Evolutionary conservation across 2,329 filamentous ascomycete genomes (phyloP), one percentile per base, ranked within the genome.

Genomic region (Knoxdaviesia proteae): DNA sequence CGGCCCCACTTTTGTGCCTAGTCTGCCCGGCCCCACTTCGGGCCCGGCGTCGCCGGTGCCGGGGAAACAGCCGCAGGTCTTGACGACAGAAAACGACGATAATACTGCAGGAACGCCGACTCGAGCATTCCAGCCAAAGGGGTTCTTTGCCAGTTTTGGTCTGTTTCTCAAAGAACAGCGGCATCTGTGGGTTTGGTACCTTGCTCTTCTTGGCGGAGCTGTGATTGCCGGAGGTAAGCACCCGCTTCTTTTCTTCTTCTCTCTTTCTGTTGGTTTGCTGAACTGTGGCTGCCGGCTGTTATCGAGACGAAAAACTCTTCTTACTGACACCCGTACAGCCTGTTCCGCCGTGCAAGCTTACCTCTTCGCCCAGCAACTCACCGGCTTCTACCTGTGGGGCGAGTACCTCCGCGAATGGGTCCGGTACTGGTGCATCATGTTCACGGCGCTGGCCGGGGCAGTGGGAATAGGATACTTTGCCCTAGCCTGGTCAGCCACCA

Each of bases 351-450:
- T 47, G 5, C 48, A 49, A 32, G 42, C 48, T 6, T 48, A 41
- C 32, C 34, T 49, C 7, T 49, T 49, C 37, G 44, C 47, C 10
- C n/a, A 48, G 6, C 44, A 47, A 11, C 39, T 49, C 10, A 29
- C 46, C 5, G 46, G 44, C 32, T 48, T 48, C 38, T 36, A 43
- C 20, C 32, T 40, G 2, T 30, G 33, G 34, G 39, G 42, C 9
- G 44, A 41, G 11, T n/a, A 36, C 6, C 40, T 47, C 6, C 10
- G 39, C 9, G 33, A 38, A 30, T 38, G 43, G 36, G 40, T 46
- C 5, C 39, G 51, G 4, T 57, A 57, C 31, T 58, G 54, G 56
- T 53, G 51, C 0, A 40, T 55, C 7, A 55, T 57, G 52, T 58
- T 56, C 49, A 30, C 56, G 3, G 54, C 52, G 4, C 49, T 58